These are phyloP conservation scores for Scleromitrula shiraiana DNA, from an alignment of 2,329 filamentous ascomycete genomes.

Conservation along the genomic window DNA sequence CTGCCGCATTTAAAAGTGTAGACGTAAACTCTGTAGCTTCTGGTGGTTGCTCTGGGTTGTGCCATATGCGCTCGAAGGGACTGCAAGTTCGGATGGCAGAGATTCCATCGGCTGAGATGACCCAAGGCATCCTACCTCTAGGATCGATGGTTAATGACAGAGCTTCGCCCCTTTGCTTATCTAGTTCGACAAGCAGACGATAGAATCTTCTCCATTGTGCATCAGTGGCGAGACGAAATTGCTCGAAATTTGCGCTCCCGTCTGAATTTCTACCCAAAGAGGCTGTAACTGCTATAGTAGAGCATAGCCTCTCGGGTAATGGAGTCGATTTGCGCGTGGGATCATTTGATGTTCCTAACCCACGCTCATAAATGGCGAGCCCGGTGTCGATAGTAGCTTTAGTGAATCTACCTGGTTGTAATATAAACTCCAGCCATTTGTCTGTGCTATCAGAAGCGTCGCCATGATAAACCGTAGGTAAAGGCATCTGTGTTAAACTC, in stretches of 20 bases:
- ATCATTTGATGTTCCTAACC: slow-evolving; percentile 37
- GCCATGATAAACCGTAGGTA: slow-evolving; percentile 51
- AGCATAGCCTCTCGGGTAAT: slow-evolving; percentile 69
- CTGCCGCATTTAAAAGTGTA: slow-evolving; percentile 59
- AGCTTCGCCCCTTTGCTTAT: slow-evolving; percentile 77
- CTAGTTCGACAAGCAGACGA: slow-evolving; percentile 74
- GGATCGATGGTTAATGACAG: slow-evolving; percentile 70
- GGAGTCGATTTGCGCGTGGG: slow-evolving; percentile 41
- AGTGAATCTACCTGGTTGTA: slow-evolving; percentile 77
- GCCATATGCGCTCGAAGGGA: slow-evolving; percentile 62
- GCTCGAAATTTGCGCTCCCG: slow-evolving; percentile 64
- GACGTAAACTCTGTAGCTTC: slow-evolving; percentile 49
- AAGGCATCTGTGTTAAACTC: slow-evolving; percentile 41
- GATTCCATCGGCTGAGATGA: slow-evolving; percentile 74
- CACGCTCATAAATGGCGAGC: slow-evolving; percentile 71
- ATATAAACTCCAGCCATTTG: slow-evolving; percentile 77
- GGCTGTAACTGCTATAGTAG: slow-evolving; percentile 62
- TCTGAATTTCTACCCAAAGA: slow-evolving; percentile 53
- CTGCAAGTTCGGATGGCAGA: slow-evolving; percentile 75
- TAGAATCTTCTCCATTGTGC: slow-evolving; percentile 88
- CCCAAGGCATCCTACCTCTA: slow-evolving; percentile 66
- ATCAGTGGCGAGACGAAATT: slow-evolving; percentile 66
- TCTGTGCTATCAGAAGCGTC: slow-evolving; percentile 67
- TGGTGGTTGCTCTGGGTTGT: slow-evolving; percentile 49
- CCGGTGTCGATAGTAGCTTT: slow-evolving; percentile 75